Evolutionary conservation across 2,329 filamentous ascomycete genomes (phyloP), one percentile per base, ranked within the genome.

Genomic region (Westerdykella sp.): DNA sequence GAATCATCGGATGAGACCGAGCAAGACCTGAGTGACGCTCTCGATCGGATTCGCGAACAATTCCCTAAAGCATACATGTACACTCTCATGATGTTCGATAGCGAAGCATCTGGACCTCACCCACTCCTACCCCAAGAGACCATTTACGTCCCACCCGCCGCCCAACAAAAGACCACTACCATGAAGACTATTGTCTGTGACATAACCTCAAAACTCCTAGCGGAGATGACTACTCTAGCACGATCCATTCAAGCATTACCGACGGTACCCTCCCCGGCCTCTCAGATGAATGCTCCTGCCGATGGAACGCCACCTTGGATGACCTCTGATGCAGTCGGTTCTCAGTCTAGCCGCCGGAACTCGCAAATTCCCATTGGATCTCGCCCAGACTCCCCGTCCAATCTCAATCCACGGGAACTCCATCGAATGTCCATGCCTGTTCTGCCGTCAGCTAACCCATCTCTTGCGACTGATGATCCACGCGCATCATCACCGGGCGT

Each of bases 381-480:
- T 39, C 52, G 63, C 22, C 56, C 64, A 14, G 61, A 55, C 6
- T 63, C 62, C 34, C 65, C 67, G 3, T 36, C 52, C 2, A 50
- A 59, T 15, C 60, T 67, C 15, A 59, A 69, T 34, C 84, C 87
- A 59, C 80, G 79, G 55, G 71, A 75, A 39, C 73, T 81, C 36
- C 73, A 79, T 45, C 83, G 87, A 48, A 89, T 91, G 84, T 91
- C 87, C 1, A 85, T 91, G 83, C 87, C 86, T 12, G 77, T 78
- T 15, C 73, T 75, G 22, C 78, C 54, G 67, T 77, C 62, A 6
- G 46, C 53, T 11, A 53, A 60, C 23, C 36, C 42, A 2, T 47
- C 56, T 3, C 37, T 59, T 16, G 46, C 50, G 4, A 44, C 45
- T 14, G 63, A 64, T 15, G 57, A 62, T 38, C 46, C 58, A 11